Evolutionary conservation across 768 basidiomycete genomes (phyloP), one percentile per base, ranked within the genome.

Genomic region (Aureoboletus auriporus): DNA sequence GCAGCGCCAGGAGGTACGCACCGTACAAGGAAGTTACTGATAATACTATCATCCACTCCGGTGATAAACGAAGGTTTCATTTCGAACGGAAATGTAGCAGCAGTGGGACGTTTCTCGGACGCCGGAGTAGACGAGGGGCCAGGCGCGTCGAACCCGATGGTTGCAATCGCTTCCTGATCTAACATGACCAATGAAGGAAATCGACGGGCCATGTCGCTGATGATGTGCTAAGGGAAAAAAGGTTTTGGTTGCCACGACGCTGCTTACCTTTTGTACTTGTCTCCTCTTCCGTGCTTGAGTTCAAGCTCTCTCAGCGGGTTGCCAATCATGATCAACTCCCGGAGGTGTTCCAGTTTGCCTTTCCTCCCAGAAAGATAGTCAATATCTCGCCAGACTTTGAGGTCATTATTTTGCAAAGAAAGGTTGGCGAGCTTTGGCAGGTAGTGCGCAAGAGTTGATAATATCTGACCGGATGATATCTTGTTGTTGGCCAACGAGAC

Each of bases 401-500:
- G 71, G 30, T 78, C 74, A 62, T 95, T 94, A 56, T 85, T 82
- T 65, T 88, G 83, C 23, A 91, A 64, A 3, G 93, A 89, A 11
- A 93, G 75, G 56, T 90, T 90, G 55, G 78, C 81, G 9, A 96
- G 74, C 23, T 79, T 78, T 0, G 93, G 93, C 1, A 98, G 74
- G 58, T 84, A 92, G 62, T 82, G 80, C 20, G 79, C 70, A 28
- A 95, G 71, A 27, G 78, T 74, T 12, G 76, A 69, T 16, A 95
- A 67, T 47, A 83, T 71, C 4, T 75, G 65, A 6, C 89, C 83
- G 39, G 66, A 75, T 26, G 75, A 58, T 47, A 89, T 78, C 53
- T 84, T 83, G 62, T 86, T 86, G 63, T 88, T 82, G 35, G 92
- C 89, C 36, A 98, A 74, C 0, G 92, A 94, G 11, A 98, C 68